Evolutionary conservation across 108 stramenopile genomes (phyloP).

Genomic region (Pseudonitzschia multistriata): DNA sequence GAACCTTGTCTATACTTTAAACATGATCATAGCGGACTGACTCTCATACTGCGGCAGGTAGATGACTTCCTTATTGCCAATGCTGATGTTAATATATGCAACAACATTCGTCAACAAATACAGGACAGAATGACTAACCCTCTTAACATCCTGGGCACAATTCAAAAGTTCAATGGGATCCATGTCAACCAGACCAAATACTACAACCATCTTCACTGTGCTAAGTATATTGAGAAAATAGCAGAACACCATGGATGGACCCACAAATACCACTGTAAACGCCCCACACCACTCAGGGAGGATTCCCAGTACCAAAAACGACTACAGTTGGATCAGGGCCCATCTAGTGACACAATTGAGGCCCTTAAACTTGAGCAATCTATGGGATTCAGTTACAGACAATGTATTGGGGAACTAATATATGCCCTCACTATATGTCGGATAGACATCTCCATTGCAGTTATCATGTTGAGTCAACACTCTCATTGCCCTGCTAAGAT

Average conservation of each 20-base stretch:
- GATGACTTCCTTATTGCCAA: neutral
- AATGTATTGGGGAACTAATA: constrained; percentile 31
- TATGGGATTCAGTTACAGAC: constrained; percentile 17
- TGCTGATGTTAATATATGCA: neutral
- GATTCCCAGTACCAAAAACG: neutral
- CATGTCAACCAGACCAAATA: constrained; percentile 28
- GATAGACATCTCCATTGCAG: neutral
- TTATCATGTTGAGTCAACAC: neutral
- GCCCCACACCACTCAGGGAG: neutral
- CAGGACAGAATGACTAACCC: constrained; percentile 18
- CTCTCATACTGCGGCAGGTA: neutral
- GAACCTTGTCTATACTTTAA: constrained; percentile 17
- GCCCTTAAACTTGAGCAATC: neutral
- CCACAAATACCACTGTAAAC: neutral
- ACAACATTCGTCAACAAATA: constrained; percentile 1
- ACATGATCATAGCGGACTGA: neutral
- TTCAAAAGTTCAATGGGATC: constrained; percentile 32
- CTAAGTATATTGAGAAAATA: constrained; percentile 33
- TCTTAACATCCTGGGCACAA: constrained; percentile 24
- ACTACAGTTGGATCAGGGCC: constrained; percentile 4
- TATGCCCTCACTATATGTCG: constrained; percentile 32
- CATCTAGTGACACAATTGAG: neutral
- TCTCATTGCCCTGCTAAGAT: neutral
- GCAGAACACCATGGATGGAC: constrained; percentile 14
- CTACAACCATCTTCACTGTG: constrained; percentile 21